Evolutionary conservation across 345 rosid species (phyloP).

Genomic region (Litchi chinensis): DNA sequence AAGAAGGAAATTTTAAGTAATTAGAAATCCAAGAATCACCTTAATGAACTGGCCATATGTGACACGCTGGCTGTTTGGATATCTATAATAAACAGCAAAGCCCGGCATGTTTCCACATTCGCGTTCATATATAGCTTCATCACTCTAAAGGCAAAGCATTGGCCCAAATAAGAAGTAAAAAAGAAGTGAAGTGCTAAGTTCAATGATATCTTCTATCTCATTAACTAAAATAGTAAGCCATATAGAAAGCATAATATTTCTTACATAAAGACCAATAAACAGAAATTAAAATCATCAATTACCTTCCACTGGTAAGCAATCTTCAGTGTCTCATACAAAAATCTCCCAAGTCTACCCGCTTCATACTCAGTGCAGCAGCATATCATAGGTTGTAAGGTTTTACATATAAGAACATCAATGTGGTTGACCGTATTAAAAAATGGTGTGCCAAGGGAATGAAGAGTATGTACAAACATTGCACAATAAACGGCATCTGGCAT

Average conservation of each 20-base stretch:
- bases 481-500: constrained; percentile 99
- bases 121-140: constrained; percentile 89
- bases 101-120: constrained; percentile 99
- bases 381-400: constrained; percentile 98
- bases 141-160: constrained; percentile 58
- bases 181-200: background rate
- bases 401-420: constrained; percentile 95
- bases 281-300: constrained; percentile 2
- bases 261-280: background rate
- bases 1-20: constrained; percentile 6
- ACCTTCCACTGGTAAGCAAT: constrained; percentile 99
- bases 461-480: constrained; percentile 97
- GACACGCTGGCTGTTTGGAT: constrained; percentile 96
- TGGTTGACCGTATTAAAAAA: constrained; percentile 98
- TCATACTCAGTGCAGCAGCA: constrained; percentile 99
- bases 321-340: constrained; percentile 90
- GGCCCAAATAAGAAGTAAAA: constrained; percentile 13
- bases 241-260: background rate
- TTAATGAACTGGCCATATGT: constrained; percentile 97
- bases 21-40: constrained; percentile 49
- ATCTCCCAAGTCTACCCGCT: constrained; percentile 95
- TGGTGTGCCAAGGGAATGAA: constrained; percentile 98
- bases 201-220: background rate
- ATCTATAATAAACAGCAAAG: constrained; percentile 96
- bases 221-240: constrained; percentile 10